A percentile compares a stretch with the other conserved stretches of the same genome.
These are phyloP conservation scores for Penicilliopsis zonata DNA, from an alignment of 495 filamentous ascomycete genomes.

Conservation along the genomic window DNA sequence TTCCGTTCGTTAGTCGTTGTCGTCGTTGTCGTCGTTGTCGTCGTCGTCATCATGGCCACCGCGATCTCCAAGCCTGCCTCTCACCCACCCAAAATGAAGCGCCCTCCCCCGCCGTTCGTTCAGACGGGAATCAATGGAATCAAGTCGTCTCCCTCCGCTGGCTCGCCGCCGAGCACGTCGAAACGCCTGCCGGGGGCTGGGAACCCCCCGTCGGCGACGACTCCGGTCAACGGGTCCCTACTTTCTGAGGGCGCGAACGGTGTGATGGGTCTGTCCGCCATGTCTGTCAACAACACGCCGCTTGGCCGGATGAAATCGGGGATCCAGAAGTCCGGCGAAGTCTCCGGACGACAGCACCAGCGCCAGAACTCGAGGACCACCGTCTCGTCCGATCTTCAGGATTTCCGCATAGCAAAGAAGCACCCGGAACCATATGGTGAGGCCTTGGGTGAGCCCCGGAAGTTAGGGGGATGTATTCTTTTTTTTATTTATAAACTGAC, in stretches of 20 bases:
- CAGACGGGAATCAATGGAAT: constrained; percentile 53
- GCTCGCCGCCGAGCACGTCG: constrained; percentile 53
- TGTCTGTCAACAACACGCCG: constrained; percentile 26
- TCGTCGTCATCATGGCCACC: constrained; percentile 33
- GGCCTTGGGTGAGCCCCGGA: too few relatives aligned
- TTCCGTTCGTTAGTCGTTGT: neutral
- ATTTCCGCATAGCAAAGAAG: constrained; percentile 24
- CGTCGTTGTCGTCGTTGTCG: constrained; percentile 4
- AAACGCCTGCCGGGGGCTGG: constrained; percentile 45
- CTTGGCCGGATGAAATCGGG: constrained; percentile 42
- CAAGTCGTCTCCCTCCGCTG: constrained; percentile 47
- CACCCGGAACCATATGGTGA: constrained; percentile 40
- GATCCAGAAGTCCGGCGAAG: constrained; percentile 33
- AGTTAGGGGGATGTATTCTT: too few relatives aligned
- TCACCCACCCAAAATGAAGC: constrained; percentile 58
- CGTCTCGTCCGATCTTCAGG: too few relatives aligned
- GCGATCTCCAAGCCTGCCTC: constrained; percentile 44
- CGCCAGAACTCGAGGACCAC: too few relatives aligned
- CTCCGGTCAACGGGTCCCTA: constrained; percentile 10
- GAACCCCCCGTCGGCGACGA: constrained; percentile 20
- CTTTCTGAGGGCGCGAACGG: constrained; percentile 30
- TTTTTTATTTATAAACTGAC: neutral
- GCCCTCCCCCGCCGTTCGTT: constrained; percentile 54
- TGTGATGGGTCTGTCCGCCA: constrained; percentile 19
- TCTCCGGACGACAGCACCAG: constrained; percentile 14